Evolutionary conservation across 129 eudicot species (phyloP).

Genomic region (Dittrichia graveolens): DNA sequence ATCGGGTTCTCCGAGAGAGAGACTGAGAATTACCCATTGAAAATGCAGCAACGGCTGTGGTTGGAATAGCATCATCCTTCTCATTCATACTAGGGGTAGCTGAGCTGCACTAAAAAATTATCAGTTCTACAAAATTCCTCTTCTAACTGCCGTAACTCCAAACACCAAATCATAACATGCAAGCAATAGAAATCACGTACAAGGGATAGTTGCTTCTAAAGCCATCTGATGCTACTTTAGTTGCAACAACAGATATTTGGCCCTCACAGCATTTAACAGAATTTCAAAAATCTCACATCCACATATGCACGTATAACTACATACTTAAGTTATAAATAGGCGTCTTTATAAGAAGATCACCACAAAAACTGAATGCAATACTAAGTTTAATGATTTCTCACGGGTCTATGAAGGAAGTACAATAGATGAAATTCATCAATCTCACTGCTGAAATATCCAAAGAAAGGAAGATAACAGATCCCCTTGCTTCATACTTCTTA

Average conservation of each 20-base stretch:
- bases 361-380: no score
- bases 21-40: slow-evolving; percentile 72
- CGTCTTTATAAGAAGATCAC: no score
- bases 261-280: not conserved
- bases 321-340: not conserved
- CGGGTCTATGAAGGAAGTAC: no score
- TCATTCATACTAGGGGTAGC: slow-evolving; percentile 68
- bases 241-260: not conserved
- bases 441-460: no score
- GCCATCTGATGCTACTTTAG: slow-evolving; percentile 1
- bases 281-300: not conserved
- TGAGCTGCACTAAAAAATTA: slow-evolving; percentile 62
- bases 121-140: slow-evolving; percentile 34
- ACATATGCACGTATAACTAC: not conserved
- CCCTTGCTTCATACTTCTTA: no score
- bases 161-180: slow-evolving; percentile 2
- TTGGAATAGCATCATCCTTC: slow-evolving; percentile 79
- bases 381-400: no score
- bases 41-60: slow-evolving; percentile 63
- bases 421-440: no score
- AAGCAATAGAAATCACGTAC: slow-evolving; percentile 13
- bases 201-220: slow-evolving; percentile 8
- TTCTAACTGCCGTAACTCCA: not conserved
- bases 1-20: slow-evolving; percentile 87
- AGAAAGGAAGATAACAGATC: no score